These are phyloP conservation scores for Chaetomium sp. DNA, from an alignment of 2,329 filamentous ascomycete species.

Conservation along the genomic window DNA sequence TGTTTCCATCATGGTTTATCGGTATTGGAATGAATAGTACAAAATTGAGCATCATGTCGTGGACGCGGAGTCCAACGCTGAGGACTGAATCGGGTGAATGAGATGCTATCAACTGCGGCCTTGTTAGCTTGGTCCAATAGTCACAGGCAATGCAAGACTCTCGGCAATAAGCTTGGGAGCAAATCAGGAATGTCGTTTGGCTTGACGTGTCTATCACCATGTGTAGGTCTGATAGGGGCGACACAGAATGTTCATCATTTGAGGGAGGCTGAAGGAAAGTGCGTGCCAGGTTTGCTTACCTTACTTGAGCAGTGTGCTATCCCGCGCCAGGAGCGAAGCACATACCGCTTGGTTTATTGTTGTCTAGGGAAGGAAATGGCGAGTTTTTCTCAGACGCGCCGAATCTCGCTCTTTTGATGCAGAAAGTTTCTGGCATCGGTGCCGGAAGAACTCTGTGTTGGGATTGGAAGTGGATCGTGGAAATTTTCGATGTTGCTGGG, in stretches of 20 bases:
- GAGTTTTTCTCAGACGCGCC: conserved; percentile 1
- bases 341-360: background rate
- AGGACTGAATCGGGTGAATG: background rate
- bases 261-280: background rate
- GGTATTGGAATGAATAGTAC: conserved; percentile 52
- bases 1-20: conserved; percentile 40
- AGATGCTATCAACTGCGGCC: conserved; percentile 24
- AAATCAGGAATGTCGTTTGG: conserved; percentile 53
- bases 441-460: conserved; percentile 28
- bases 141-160: conserved; percentile 1
- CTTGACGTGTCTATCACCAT: conserved; percentile 61
- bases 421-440: conserved; percentile 17
- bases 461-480: conserved; percentile 2
- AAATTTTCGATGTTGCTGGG: conserved; percentile 13
- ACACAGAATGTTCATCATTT: conserved; percentile 58
- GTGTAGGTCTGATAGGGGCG: conserved; percentile 60
- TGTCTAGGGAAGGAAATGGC: conserved; percentile 6
- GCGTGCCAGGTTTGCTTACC: conserved; percentile 29
- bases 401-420: conserved; percentile 7
- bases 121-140: conserved; percentile 25
- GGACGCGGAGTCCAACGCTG: conserved; percentile 13
- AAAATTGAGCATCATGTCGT: conserved; percentile 45
- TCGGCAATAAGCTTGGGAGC: background rate
- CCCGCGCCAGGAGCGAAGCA: background rate
- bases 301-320: conserved; percentile 10